Evolutionary conservation across 495 filamentous ascomycete species (phyloP).

Genomic region (Penicillium mononematosum): DNA sequence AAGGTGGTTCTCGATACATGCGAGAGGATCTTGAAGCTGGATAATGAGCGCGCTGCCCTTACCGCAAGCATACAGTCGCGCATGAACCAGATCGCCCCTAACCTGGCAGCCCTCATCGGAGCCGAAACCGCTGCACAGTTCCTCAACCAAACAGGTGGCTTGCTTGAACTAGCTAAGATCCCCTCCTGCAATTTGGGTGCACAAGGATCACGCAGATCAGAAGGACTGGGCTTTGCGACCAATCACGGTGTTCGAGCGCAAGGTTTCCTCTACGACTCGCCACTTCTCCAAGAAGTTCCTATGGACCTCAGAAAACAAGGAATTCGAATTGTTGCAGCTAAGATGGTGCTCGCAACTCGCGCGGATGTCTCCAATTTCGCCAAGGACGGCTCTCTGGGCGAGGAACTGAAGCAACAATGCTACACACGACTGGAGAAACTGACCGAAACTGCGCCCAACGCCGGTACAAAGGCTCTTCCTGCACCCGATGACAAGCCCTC

Average conservation of each 20-base stretch:
- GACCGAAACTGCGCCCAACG: constrained; percentile 89
- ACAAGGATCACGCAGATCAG: constrained; percentile 82
- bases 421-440: constrained; percentile 89
- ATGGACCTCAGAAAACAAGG: constrained; percentile 88
- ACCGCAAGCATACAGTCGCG: constrained; percentile 96
- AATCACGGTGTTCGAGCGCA: constrained; percentile 91
- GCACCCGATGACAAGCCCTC: constrained; percentile 95
- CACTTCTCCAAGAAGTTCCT: constrained; percentile 78
- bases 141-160: constrained; percentile 86
- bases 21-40: constrained; percentile 81
- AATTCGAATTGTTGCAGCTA: constrained; percentile 91
- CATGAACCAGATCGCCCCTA: constrained; percentile 94
- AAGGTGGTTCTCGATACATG: constrained; percentile 74
- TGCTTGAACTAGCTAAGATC: constrained; percentile 84
- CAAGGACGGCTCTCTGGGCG: constrained; percentile 78
- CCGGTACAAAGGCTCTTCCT: constrained; percentile 81
- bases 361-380: constrained; percentile 83
- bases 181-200: constrained; percentile 90
- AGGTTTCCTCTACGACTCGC: constrained; percentile 90
- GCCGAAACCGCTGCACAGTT: constrained; percentile 95
- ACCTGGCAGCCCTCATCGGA: constrained; percentile 88
- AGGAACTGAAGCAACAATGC: constrained; percentile 79
- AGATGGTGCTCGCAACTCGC: constrained; percentile 86
- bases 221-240: constrained; percentile 83
- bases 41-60: constrained; percentile 80